A percentile compares a stretch with the other conserved stretches of the same genome.
Evolutionary conservation across 495 filamentous ascomycete species (phyloP).

Genomic region (Lentithecium fluviatile): DNA sequence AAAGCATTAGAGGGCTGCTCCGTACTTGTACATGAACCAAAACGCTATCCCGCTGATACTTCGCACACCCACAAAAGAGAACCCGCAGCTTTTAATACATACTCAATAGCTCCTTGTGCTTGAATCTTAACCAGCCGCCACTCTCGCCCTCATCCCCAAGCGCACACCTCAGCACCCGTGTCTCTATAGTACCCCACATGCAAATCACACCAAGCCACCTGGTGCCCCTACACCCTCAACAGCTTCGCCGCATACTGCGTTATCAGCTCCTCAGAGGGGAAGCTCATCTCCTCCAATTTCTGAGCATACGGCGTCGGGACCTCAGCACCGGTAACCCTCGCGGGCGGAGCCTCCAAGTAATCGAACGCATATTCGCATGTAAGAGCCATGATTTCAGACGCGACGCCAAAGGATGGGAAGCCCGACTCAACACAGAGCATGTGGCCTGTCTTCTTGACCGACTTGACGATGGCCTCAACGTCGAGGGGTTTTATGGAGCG

Average conservation of each 20-base stretch:
- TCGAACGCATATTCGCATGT: constrained; percentile 98
- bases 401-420: constrained; percentile 90
- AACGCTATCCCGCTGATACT: too few species aligned
- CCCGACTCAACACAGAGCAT: constrained; percentile 92
- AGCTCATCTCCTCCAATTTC: constrained; percentile 85
- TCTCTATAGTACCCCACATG: not conserved
- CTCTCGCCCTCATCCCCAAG: not conserved
- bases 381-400: constrained; percentile 86
- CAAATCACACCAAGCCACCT: not conserved
- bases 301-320: constrained; percentile 91
- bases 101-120: constrained; percentile 1
- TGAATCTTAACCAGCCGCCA: not conserved
- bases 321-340: constrained; percentile 91
- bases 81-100: constrained; percentile 33
- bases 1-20: constrained; percentile 27
- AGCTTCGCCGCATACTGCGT: constrained; percentile 80
- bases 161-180: too few species aligned
- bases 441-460: constrained; percentile 95
- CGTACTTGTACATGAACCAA: constrained; percentile 22
- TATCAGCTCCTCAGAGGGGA: constrained; percentile 84
- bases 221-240: constrained; percentile 60
- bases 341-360: constrained; percentile 89
- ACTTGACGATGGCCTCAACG: constrained; percentile 90
- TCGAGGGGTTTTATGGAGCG: constrained; percentile 96
- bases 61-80: constrained; percentile 16